Evolutionary conservation across 2,329 filamentous ascomycete genomes (phyloP).

Genomic region (Onygenales sp.): DNA sequence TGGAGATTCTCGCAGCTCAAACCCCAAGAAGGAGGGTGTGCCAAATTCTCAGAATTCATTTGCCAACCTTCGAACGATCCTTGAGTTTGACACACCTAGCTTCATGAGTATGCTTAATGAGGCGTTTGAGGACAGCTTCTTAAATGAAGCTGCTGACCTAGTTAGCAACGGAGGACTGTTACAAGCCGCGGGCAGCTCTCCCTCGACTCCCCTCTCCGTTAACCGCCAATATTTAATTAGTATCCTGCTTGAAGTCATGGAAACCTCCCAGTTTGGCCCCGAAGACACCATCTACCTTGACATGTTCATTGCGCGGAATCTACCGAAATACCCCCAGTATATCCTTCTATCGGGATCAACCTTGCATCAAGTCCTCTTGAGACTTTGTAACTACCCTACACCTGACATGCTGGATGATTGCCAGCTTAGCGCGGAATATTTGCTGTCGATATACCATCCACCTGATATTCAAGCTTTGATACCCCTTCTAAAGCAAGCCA

Average conservation of each 20-base stretch:
- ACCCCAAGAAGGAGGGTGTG: slow-evolving; percentile 26
- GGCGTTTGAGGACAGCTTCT: slow-evolving; percentile 87
- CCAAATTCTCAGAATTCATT: slow-evolving; percentile 57
- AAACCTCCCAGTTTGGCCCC: slow-evolving; percentile 59
- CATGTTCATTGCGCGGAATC: slow-evolving; percentile 94
- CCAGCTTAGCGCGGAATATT: slow-evolving; percentile 91
- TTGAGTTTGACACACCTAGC: slow-evolving; percentile 82
- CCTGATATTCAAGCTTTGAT: slow-evolving; percentile 69
- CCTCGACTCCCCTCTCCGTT: slow-evolving; percentile 49
- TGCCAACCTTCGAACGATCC: slow-evolving; percentile 71
- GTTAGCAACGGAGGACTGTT: slow-evolving; percentile 44
- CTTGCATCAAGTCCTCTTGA: slow-evolving; percentile 67
- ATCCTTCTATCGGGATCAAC: slow-evolving; percentile 81
- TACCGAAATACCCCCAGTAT: slow-evolving; percentile 95
- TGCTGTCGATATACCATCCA: slow-evolving; percentile 87
- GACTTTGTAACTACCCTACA: slow-evolving; percentile 76
- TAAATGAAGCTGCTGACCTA: slow-evolving; percentile 69
- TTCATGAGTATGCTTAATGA: slow-evolving; percentile 95
- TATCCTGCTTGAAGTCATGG: slow-evolving; percentile 87
- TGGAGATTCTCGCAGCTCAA: slow-evolving; percentile 58
- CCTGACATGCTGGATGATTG: slow-evolving; percentile 80
- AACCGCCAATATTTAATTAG: slow-evolving; percentile 89
- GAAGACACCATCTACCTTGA: slow-evolving; percentile 90
- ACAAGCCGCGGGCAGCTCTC: slow-evolving; percentile 55
- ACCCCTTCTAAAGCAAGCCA: slow-evolving; percentile 65